These are phyloP conservation scores for Epicoccum sorghinum DNA, from an alignment of 2,329 filamentous ascomycete species.

Conservation along the genomic window DNA sequence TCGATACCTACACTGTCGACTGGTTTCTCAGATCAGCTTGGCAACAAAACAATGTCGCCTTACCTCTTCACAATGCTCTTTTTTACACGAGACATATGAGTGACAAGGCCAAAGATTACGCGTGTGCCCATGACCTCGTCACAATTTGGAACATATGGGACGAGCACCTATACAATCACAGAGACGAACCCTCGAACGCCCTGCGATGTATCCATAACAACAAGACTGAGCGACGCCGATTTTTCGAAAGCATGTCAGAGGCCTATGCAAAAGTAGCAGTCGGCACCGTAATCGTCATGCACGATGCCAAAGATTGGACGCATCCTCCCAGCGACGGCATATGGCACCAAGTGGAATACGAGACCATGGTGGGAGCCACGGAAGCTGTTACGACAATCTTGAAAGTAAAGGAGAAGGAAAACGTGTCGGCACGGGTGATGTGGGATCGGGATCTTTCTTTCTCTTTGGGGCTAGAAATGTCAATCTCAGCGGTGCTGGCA, in stretches of 20 bases:
- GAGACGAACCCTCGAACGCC: neutral
- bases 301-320: neutral
- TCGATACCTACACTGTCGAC: neutral
- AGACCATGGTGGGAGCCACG: neutral
- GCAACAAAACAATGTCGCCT: neutral
- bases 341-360: neutral
- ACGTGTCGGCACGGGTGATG: neutral
- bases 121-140: neutral
- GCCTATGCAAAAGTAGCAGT: neutral
- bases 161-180: neutral
- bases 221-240: neutral
- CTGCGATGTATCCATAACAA: neutral
- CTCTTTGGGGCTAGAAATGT: neutral
- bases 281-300: neutral
- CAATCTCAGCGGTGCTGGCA: neutral
- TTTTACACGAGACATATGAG: conserved; percentile 1
- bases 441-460: neutral
- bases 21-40: neutral
- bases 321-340: neutral
- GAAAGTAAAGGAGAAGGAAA: neutral
- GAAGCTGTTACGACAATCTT: neutral
- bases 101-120: neutral
- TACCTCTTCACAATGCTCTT: neutral
- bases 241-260: neutral
- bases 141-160: neutral